phyloP scores from a whole-genome alignment of 192 early-diverging fungal genomes.

The Coemansia sp. region DNA sequence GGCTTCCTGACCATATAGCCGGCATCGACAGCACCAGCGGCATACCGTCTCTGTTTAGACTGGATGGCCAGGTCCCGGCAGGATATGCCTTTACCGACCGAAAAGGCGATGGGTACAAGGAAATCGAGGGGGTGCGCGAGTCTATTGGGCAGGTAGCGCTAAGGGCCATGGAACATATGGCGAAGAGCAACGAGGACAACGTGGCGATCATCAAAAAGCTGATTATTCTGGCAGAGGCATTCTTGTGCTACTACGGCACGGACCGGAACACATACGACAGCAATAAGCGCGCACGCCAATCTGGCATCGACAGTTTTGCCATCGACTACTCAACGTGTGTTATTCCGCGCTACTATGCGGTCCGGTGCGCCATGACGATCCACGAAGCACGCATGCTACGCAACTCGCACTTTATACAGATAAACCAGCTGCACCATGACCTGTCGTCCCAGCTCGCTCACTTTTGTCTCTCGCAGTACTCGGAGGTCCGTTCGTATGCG shows the following conservation, averaged over 20 bases:
- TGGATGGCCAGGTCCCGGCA: conserved; percentile 51
- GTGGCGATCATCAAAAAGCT: conserved; percentile 71
- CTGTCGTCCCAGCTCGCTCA: conserved; percentile 27
- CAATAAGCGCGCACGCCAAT: conserved; percentile 26
- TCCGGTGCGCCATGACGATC: conserved; percentile 14
- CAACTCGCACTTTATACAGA: conserved; percentile 39
- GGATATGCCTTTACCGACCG: conserved; percentile 71
- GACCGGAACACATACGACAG: conserved; percentile 18
- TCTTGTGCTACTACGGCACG: conserved; percentile 37
- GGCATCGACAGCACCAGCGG: conserved; percentile 22
- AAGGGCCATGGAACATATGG: conserved; percentile 51
- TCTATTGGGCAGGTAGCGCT: conserved; percentile 57
- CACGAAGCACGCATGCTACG: conserved; percentile 42
- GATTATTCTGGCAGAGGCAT: conserved; percentile 54
- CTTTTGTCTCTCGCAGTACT: conserved; percentile 46
- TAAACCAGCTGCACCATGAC: conserved; percentile 14
- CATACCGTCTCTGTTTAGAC: conserved; percentile 32
- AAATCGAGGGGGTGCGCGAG: conserved; percentile 55
- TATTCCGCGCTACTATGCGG: conserved; percentile 40
- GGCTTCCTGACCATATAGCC: conserved; percentile 19
- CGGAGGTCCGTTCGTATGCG: conserved; percentile 42
- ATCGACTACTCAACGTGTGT: conserved; percentile 22
- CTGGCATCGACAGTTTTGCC: conserved; percentile 38
- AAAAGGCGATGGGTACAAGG: conserved; percentile 51
- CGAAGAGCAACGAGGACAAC: conserved; percentile 64